Percentiles rank a stretch among this genome's conserved stretches.
Conservation (phyloP, 352 stramenopile genomes). For the Phytophthora rubi region DNA sequence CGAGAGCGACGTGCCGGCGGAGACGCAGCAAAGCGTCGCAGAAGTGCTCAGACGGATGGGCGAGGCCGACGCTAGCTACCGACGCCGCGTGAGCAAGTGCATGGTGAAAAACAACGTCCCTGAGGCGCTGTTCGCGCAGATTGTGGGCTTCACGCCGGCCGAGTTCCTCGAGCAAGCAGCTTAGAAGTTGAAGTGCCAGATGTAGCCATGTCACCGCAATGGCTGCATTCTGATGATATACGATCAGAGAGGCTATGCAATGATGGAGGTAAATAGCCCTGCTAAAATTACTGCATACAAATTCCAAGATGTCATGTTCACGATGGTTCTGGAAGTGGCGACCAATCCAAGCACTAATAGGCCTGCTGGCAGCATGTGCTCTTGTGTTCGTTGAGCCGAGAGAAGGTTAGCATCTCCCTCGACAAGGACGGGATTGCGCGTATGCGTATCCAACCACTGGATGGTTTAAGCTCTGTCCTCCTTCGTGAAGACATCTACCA, state of each 20-base stretch:
- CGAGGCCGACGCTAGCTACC: conserved; percentile 17
- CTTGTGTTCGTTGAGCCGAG: conserved; percentile 93
- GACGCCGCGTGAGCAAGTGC: conserved; percentile 24
- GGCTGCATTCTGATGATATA: conserved; percentile 20
- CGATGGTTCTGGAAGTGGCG: conserved; percentile 43
- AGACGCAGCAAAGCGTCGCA: conserved; percentile 29
- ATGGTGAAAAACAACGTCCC: conserved; percentile 29
- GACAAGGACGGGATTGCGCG: conserved; percentile 93
- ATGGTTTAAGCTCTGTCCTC: conserved; percentile 89
- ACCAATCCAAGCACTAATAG: conserved; percentile 33
- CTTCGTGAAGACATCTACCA: conserved; percentile 65
- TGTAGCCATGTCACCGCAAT: background rate
- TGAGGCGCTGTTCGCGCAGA: conserved; percentile 20
- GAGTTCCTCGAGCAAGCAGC: conserved; percentile 26
- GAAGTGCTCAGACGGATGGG: conserved; percentile 34
- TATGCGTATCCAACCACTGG: conserved; percentile 76
- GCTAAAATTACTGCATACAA: conserved; percentile 22
- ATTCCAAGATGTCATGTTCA: conserved; percentile 2
- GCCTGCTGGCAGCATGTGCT: background rate
- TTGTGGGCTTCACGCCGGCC: conserved; percentile 16
- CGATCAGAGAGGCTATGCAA: conserved; percentile 28
- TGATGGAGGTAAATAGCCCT: conserved; percentile 28
- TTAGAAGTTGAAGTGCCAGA: conserved; percentile 12
- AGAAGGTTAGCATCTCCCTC: conserved; percentile 95
- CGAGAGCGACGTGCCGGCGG: conserved; percentile 26